These are phyloP conservation scores for Boletus tomentosulus DNA, from an alignment of 768 basidiomycete genomes.

Conservation along the genomic window DNA sequence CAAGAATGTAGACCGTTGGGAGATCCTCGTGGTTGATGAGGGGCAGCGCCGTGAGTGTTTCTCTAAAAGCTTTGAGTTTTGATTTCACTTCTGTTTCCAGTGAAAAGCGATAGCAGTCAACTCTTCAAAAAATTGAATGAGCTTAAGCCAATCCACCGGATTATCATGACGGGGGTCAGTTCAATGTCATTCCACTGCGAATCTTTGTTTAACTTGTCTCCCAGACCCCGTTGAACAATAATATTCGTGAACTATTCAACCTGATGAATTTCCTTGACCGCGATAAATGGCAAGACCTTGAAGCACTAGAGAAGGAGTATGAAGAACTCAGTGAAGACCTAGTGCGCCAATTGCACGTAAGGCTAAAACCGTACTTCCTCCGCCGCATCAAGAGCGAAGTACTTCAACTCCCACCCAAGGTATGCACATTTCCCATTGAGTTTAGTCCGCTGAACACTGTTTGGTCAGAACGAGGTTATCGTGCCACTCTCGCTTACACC, in stretches of 20 bases:
- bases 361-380: conserved; percentile 85
- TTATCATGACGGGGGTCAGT: conserved; percentile 85
- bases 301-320: conserved; percentile 68
- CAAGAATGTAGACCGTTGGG: conserved; percentile 85
- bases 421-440: conserved; percentile 25
- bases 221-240: conserved; percentile 94
- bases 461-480: conserved; percentile 76
- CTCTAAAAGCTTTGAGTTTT: background rate
- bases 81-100: conserved; percentile 37
- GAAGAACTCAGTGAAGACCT: conserved; percentile 76
- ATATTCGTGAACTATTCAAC: conserved; percentile 94
- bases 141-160: conserved; percentile 69
- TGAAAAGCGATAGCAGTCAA: conserved; percentile 76
- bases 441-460: conserved; percentile 1
- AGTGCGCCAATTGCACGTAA: conserved; percentile 72
- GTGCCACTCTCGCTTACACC: conserved; percentile 86
- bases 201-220: background rate
- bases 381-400: conserved; percentile 93
- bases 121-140: conserved; percentile 82
- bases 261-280: conserved; percentile 95
- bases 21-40: conserved; percentile 89
- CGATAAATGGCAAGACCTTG: conserved; percentile 68
- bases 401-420: conserved; percentile 88
- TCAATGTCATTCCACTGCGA: background rate
- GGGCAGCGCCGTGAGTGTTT: conserved; percentile 74